phyloP scores from a whole-genome alignment of 2,329 filamentous ascomycete species.

The Cryphonectria carpinicola region DNA sequence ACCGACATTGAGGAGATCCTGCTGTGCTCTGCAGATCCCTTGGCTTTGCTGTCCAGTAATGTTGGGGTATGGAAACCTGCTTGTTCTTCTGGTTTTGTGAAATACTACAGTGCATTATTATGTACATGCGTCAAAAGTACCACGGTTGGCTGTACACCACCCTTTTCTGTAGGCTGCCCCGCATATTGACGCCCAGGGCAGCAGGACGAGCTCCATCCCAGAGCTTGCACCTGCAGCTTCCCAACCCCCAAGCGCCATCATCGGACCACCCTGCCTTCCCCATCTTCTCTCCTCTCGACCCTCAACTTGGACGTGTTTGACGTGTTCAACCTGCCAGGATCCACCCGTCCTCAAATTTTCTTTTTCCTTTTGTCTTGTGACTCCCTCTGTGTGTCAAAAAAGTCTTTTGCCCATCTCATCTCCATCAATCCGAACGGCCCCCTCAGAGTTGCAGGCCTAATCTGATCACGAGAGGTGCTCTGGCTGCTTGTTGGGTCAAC shows the following conservation, averaged over 20 bases:
- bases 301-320: conserved; percentile 3
- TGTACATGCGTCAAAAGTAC: not conserved
- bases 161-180: not conserved
- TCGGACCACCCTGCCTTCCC: not conserved
- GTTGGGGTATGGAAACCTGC: not conserved
- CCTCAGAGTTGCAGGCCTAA: conserved; percentile 1
- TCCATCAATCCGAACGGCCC: not conserved
- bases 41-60: not conserved
- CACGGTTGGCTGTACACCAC: not conserved
- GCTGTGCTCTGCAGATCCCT: not conserved
- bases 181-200: conserved; percentile 4
- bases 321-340: conserved; percentile 5
- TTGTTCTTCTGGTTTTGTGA: not conserved
- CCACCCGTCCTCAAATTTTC: conserved; percentile 3
- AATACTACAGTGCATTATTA: not conserved
- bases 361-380: not conserved
- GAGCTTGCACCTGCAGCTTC: conserved; percentile 8
- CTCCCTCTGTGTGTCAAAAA: not conserved
- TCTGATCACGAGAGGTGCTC: conserved; percentile 5
- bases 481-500: conserved; percentile 5
- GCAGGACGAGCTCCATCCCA: not conserved
- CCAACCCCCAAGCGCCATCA: conserved; percentile 6
- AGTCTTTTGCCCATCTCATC: not conserved
- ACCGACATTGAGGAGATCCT: not conserved
- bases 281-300: not conserved